Evolutionary conservation across 352 stramenopile genomes (phyloP), one percentile per base, ranked within the genome.

Genomic region (Globisporangium lucens): DNA sequence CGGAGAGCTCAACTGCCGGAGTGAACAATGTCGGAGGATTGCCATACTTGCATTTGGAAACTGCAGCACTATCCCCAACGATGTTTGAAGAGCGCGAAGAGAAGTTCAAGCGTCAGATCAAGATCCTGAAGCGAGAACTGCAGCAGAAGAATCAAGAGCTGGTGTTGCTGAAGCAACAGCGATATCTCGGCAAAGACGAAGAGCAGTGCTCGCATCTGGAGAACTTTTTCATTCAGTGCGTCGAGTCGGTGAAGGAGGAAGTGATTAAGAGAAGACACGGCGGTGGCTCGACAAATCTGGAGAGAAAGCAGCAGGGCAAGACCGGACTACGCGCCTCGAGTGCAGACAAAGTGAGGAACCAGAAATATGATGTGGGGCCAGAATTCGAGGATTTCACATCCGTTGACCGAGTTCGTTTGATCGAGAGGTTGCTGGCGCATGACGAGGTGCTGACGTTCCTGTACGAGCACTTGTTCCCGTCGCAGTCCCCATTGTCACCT

Each of bases 201-300:
- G 63, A 74, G 20, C 75, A 75, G 12, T 74, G 77, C 5, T 83
- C 82, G 5, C 75, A 80, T 17, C 69, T 95, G 24, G 83, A 95
- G 62, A 77, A 76, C 22, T 89, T 95, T 43, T 95, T 96, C 56
- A 68, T 93, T 55, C 75, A 90, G 63, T 95, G 87, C 67, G 70
- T 97, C n/a, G 80, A 95, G 10, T 83, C 85, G 0, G 83, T 96
- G 36, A 96, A 95, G 68, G 78, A 89, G 3, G 86, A 93, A 61
- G 84, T 91, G 56, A 75, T 87, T 7, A 58, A 72, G 59, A 71
- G 78, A 63, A 67, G 85, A 65, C 71, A 78, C 8, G 80, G 71
- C 10, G 27, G 74, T 9, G 24, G 43, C 0, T 46, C 29, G 2
- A 41, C 35, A 22, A 24, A 10, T 3, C 33, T 67, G 12, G 70